phyloP scores from a whole-genome alignment of 176 grass and related monocot species.

The Oryza officinalis region DNA sequence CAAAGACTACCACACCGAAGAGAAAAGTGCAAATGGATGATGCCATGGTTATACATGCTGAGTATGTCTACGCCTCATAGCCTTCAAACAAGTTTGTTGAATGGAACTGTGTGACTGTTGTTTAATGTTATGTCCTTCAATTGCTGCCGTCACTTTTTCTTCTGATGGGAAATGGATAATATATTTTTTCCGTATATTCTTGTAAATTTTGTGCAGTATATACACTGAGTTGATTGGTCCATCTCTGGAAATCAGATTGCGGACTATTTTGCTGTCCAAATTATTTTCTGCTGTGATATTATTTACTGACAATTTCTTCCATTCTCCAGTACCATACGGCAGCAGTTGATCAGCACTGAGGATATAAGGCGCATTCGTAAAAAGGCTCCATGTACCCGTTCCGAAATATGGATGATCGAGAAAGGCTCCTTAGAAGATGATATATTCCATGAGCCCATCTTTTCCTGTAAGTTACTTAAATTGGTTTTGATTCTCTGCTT shows the following conservation, averaged over 20 bases:
- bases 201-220: constrained; percentile 17
- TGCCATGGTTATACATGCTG: constrained; percentile 94
- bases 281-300: neutral
- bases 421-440: constrained; percentile 91
- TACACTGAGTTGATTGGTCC: neutral
- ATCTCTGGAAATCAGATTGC: neutral
- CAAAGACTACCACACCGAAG: constrained; percentile 55
- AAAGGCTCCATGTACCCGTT: constrained; percentile 97
- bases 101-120: constrained; percentile 29
- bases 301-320: neutral
- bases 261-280: neutral
- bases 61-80: constrained; percentile 64
- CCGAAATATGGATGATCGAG: constrained; percentile 97
- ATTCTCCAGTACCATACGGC: constrained; percentile 78
- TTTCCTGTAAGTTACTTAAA: constrained; percentile 57
- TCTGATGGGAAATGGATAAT: neutral
- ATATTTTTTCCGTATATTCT: neutral
- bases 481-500: constrained; percentile 22
- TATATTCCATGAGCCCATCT: constrained; percentile 71
- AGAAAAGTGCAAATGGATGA: constrained; percentile 90
- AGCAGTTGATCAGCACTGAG: constrained; percentile 94
- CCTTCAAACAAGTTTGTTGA: constrained; percentile 7
- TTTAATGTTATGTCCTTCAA: constrained; percentile 14
- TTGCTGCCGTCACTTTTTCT: neutral
- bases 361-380: constrained; percentile 92